Conservation (phyloP, 148 eudicot species). For the Amaranthus palmeri region DNA sequence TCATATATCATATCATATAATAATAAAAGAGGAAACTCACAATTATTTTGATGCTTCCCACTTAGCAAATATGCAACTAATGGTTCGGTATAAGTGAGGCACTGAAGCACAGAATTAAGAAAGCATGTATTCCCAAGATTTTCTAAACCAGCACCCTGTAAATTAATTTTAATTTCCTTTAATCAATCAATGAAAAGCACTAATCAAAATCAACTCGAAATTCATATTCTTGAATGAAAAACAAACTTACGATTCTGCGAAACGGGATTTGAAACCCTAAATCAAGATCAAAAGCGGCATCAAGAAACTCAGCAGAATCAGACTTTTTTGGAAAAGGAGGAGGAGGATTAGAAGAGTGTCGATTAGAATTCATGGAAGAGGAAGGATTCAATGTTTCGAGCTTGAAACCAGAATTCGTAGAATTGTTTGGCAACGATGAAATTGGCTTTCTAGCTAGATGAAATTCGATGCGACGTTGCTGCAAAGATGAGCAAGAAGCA, state of each 20-base stretch:
- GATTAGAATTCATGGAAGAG: neutral
- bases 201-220: neutral
- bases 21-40: conserved; percentile 39
- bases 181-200: neutral
- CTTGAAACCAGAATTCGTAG: conserved; percentile 34
- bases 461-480: conserved; percentile 38
- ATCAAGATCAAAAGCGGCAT: conserved; percentile 46
- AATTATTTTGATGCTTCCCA: conserved; percentile 80
- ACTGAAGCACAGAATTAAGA: conserved; percentile 82
- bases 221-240: neutral
- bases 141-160: conserved; percentile 85
- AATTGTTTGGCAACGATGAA: conserved; percentile 30
- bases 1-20: neutral
- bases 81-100: conserved; percentile 93
- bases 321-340: conserved; percentile 13
- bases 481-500: neutral
- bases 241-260: conserved; percentile 53
- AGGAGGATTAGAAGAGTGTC: neutral
- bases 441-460: conserved; percentile 41
- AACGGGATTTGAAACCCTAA: conserved; percentile 46
- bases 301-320: conserved; percentile 37
- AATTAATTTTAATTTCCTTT: neutral
- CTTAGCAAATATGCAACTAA: conserved; percentile 84
- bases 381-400: conserved; percentile 60
- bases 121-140: conserved; percentile 96